Evolutionary conservation across 179 eudicot species (phyloP).

Genomic region (Nepenthes alata): DNA sequence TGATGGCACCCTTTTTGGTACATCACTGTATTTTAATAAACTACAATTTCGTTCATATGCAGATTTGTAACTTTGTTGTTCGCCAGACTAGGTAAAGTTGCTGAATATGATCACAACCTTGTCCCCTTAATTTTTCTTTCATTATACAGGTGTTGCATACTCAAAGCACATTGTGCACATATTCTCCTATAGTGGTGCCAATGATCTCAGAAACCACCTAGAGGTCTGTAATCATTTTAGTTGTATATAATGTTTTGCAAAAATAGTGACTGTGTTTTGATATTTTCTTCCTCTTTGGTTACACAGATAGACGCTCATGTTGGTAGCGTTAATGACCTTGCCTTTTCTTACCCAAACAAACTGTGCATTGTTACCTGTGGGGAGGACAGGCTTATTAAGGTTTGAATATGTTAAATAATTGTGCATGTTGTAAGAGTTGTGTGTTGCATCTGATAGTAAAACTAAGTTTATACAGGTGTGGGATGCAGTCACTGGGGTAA

Average conservation of each 20-base stretch:
- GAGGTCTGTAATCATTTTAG: constrained; percentile 41
- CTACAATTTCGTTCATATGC: too few relatives aligned
- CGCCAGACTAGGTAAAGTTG: too few relatives aligned
- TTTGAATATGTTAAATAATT: constrained; percentile 9
- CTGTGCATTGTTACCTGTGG: constrained; percentile 74
- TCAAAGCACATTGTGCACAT: constrained; percentile 78
- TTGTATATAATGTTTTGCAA: too few relatives aligned
- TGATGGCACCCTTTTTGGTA: constrained; percentile 78
- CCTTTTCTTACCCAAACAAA: constrained; percentile 67
- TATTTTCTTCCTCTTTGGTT: constrained; percentile 3
- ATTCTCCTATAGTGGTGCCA: constrained; percentile 37
- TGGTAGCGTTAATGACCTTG: constrained; percentile 85
- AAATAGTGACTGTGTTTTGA: too few relatives aligned
- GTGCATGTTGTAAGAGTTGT: not conserved
- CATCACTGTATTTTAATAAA: constrained; percentile 1
- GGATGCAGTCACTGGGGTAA: constrained; percentile 71
- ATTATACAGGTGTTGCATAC: constrained; percentile 65
- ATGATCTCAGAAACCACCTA: constrained; percentile 57
- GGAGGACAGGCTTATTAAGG: constrained; percentile 81
- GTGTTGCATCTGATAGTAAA: constrained; percentile 1
- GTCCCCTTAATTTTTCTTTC: too few relatives aligned
- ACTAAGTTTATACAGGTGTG: constrained; percentile 44
- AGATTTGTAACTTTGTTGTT: too few relatives aligned
- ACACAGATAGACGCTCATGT: constrained; percentile 79
- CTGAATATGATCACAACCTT: too few relatives aligned